A percentile compares a stretch with the other conserved stretches of the same genome.
Evolutionary conservation across 2,329 filamentous ascomycete species (phyloP).

Genomic region (Cladosporium velox): DNA sequence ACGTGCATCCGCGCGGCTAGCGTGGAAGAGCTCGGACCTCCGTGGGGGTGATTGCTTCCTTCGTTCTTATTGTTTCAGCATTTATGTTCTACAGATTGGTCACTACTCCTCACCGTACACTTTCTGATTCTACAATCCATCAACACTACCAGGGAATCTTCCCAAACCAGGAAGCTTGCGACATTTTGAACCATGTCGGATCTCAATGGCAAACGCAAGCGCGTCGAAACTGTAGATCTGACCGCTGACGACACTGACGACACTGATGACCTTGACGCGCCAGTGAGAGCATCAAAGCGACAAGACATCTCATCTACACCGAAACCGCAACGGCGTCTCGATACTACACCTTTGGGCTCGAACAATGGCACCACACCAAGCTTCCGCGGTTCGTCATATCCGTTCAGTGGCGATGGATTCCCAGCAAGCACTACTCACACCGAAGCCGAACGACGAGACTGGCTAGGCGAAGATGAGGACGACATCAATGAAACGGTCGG

Average conservation of each 20-base stretch:
- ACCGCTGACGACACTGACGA: constrained; percentile 26
- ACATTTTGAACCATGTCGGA: neutral
- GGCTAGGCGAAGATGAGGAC: constrained; percentile 33
- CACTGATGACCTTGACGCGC: constrained; percentile 7
- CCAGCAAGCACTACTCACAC: constrained; percentile 20
- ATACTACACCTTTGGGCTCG: neutral
- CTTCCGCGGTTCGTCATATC: neutral
- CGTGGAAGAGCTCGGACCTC: neutral
- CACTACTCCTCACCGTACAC: neutral
- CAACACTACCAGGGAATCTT: neutral
- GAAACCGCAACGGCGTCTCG: no score
- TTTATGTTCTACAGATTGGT: neutral
- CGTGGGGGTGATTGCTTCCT: neutral
- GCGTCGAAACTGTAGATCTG: constrained; percentile 27
- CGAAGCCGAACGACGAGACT: constrained; percentile 29
- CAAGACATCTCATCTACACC: neutral
- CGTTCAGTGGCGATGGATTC: neutral
- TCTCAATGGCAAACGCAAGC: constrained; percentile 26
- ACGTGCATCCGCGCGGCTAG: neutral
- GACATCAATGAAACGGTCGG: constrained; percentile 34
- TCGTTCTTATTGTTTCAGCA: neutral
- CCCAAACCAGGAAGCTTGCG: neutral
- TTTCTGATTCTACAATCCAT: neutral
- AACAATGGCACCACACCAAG: neutral
- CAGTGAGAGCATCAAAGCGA: neutral